Conservation (phyloP, 1,139 yeast species). For the Lodderomyces parapsilosis region DNA sequence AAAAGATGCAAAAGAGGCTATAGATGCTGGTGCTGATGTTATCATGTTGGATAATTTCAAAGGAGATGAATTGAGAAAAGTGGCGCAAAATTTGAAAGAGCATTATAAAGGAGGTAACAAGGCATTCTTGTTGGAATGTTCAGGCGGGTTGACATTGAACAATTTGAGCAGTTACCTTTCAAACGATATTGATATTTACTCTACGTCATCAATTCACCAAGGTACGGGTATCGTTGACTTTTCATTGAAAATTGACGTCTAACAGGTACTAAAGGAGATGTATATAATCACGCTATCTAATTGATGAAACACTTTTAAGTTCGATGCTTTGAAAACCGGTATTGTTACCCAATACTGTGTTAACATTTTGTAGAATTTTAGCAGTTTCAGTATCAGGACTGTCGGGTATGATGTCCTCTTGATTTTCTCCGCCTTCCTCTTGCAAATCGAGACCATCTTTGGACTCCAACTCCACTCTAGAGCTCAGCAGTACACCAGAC, state of each 20-base stretch:
- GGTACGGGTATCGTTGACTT: conserved; percentile 81
- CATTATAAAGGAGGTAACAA: conserved; percentile 53
- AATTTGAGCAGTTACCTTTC: conserved; percentile 68
- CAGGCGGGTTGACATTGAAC: conserved; percentile 80
- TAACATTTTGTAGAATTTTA: conserved; percentile 34
- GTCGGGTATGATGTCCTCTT: conserved; percentile 14
- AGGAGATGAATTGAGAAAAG: conserved; percentile 62
- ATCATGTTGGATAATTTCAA: conserved; percentile 91
- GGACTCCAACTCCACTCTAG: conserved; percentile 13
- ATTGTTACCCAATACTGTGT: conserved; percentile 43
- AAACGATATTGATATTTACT: conserved; percentile 82
- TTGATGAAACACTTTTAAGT: conserved; percentile 39
- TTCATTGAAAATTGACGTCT: conserved; percentile 67
- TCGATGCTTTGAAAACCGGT: conserved; percentile 43
- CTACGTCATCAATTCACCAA: conserved; percentile 92
- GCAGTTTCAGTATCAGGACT: conserved; percentile 17
- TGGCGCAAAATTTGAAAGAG: conserved; percentile 61
- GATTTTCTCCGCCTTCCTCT: conserved; percentile 12
- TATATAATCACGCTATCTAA: conserved; percentile 23
- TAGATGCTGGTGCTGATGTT: conserved; percentile 92
- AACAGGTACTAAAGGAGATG: not conserved
- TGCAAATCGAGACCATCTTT: conserved; percentile 7
- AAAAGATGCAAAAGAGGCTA: conserved; percentile 87
- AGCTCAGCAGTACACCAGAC: conserved; percentile 33
- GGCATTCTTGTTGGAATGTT: conserved; percentile 76